Evolutionary conservation across 1,284 basidiomycete genomes (phyloP), one percentile per base, ranked within the genome.

Genomic region (Melampsora americana): DNA sequence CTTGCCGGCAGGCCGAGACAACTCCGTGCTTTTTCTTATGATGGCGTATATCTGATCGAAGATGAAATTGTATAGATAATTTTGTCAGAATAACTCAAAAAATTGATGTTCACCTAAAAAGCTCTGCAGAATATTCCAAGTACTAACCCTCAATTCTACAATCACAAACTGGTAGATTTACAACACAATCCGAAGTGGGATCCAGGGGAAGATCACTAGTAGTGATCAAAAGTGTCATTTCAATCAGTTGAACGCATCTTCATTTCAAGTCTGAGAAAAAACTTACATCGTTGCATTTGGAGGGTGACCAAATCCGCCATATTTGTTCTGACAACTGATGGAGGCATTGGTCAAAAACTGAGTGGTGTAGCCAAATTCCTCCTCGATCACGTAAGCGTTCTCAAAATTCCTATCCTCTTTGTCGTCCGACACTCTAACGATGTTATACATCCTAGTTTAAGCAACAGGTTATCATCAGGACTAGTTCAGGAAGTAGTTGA

Each of bases 111-210:
- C 7, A 35, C 39, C 16, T 23, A 23, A 64, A 9, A 23, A 28
- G 16, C n/a, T n/a, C n/a, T 20, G 26, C 6, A 65, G 14, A n/a
- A 23, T 1, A 20, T 20, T 20, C 28, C 23, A 28, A 66, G 44
- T 20, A 66, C 65, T 44, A 20, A 74, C 71, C 39, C 60, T 53
- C 56, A 26, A 53, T 53, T 42, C 71, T 53, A 44, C 46, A 56
- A 53, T 74, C 71, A 44, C 71, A 74, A n/a, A 74, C 71, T 16
- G 71, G 71, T 23, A 74, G 64, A 53, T 74, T 74, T 12, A 74
- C 53, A 16, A 74, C 64, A 60, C 71, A 74, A 59, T 74, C 71
- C 5, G 71, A 46, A n/a, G 32, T 44, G 1, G 71, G 71, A 53
- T 74, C 71, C 39, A 64, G 23, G 12, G 71, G 71, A 56, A 74